Percentiles rank a stretch among this genome's conserved stretches.
These are phyloP conservation scores for Yamadazyma aaseri DNA, from an alignment of 1,139 yeast genomes.

Conservation along the genomic window DNA sequence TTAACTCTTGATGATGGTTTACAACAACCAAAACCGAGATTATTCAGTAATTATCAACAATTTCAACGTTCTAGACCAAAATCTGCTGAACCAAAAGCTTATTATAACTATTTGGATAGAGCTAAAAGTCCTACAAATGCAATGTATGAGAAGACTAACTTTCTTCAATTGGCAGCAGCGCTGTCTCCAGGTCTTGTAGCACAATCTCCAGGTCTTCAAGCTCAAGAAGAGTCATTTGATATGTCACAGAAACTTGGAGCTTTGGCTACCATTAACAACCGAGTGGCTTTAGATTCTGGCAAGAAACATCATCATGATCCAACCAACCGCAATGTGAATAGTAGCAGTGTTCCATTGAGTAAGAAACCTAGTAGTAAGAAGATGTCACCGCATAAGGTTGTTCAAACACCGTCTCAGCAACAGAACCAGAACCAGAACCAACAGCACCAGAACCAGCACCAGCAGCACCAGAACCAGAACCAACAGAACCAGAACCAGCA, in stretches of 20 bases:
- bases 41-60: slow-evolving; percentile 6
- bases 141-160: slow-evolving; percentile 45
- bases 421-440: slow-evolving; percentile 5
- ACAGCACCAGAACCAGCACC: too few species aligned
- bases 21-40: slow-evolving; percentile 43
- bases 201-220: slow-evolving; percentile 12
- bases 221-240: slow-evolving; percentile 27
- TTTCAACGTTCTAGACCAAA: slow-evolving; percentile 39
- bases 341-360: slow-evolving; percentile 37
- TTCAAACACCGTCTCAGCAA: slow-evolving; percentile 9
- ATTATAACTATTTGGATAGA: slow-evolving; percentile 26
- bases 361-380: slow-evolving; percentile 17
- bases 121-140: slow-evolving; percentile 46
- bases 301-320: slow-evolving; percentile 37
- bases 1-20: slow-evolving; percentile 25
- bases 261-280: slow-evolving; percentile 58
- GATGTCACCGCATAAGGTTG: slow-evolving; percentile 5
- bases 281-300: slow-evolving; percentile 58
- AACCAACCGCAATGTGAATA: slow-evolving; percentile 35
- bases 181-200: slow-evolving; percentile 12
- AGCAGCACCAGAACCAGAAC: too few species aligned
- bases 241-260: slow-evolving; percentile 58
- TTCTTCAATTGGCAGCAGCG: slow-evolving; percentile 44
- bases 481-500: slow-evolving; percentile 9
- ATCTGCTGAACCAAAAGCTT: slow-evolving; percentile 38